Conservation (phyloP, 2,329 filamentous ascomycete species). For the Ophiostoma sp. region DNA sequence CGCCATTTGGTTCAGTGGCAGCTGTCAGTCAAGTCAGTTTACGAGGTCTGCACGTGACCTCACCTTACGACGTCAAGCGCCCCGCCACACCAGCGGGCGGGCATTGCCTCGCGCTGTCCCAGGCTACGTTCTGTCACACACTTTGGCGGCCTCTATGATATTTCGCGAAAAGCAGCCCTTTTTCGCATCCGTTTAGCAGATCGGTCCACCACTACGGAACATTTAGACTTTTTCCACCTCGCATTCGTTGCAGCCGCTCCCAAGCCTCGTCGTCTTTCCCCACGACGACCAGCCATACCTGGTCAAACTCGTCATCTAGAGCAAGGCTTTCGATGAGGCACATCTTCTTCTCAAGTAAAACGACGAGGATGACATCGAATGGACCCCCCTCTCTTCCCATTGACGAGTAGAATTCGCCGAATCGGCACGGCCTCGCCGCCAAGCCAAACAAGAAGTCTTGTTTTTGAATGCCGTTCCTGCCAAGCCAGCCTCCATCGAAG, state of each 20-base stretch:
- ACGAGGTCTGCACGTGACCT: background rate
- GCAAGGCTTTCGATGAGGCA: background rate
- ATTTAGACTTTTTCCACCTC: background rate
- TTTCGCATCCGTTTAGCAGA: background rate
- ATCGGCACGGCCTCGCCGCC: background rate
- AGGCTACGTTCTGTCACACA: background rate
- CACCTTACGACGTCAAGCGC: background rate
- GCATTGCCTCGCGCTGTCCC: background rate
- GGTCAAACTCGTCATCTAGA: too few relatives aligned
- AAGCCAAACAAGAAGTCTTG: background rate
- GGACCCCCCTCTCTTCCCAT: background rate
- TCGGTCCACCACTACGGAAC: background rate
- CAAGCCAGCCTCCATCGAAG: constrained; percentile 1
- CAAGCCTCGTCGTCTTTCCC: background rate
- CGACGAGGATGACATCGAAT: background rate
- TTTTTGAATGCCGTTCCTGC: background rate
- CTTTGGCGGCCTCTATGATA: background rate
- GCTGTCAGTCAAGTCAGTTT: background rate
- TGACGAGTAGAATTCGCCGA: background rate
- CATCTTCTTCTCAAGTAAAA: background rate
- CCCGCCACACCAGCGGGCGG: background rate
- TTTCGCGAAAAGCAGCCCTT: background rate
- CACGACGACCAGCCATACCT: background rate
- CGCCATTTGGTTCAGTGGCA: background rate
- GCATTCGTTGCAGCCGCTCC: background rate